Conservation (phyloP, 228 moss, liverwort and hornwort genomes). For the Sphagnum magellanicum region DNA sequence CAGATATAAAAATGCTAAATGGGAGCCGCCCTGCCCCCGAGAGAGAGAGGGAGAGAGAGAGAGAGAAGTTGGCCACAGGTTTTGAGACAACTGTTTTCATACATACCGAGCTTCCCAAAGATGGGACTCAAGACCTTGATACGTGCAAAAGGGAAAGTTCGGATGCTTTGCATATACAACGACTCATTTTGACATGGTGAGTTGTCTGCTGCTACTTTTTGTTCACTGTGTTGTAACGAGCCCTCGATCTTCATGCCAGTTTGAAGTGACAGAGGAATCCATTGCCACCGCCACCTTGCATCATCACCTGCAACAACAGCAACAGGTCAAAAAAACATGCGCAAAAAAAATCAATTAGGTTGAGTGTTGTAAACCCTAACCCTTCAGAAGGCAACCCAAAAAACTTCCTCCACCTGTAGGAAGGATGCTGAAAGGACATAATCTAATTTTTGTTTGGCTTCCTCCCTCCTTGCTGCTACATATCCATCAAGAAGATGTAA, state of each 20-base stretch:
- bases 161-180: slow-evolving; percentile 9
- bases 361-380: too few relatives aligned
- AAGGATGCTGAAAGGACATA: not conserved
- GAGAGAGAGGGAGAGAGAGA: too few relatives aligned
- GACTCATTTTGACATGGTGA: not conserved
- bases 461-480: not conserved
- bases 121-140: slow-evolving; percentile 64
- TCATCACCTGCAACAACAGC: slow-evolving; percentile 49
- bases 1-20: not conserved
- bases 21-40: not conserved
- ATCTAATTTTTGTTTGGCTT: not conserved
- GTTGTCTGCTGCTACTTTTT: slow-evolving; percentile 8
- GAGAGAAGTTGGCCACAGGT: too few relatives aligned
- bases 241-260: slow-evolving; percentile 49
- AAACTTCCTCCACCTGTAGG: too few relatives aligned
- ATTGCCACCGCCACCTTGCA: slow-evolving; percentile 93
- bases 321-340: too few relatives aligned
- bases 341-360: too few relatives aligned
- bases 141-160: slow-evolving; percentile 56
- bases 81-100: too few relatives aligned
- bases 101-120: slow-evolving; percentile 57
- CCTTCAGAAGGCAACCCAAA: too few relatives aligned
- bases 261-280: slow-evolving; percentile 67
- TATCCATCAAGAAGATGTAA: not conserved
- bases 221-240: slow-evolving; percentile 24